Base-by-base conservation (phyloP, 768 basidiomycete species). In the Cantharellus anzutake region DNA sequence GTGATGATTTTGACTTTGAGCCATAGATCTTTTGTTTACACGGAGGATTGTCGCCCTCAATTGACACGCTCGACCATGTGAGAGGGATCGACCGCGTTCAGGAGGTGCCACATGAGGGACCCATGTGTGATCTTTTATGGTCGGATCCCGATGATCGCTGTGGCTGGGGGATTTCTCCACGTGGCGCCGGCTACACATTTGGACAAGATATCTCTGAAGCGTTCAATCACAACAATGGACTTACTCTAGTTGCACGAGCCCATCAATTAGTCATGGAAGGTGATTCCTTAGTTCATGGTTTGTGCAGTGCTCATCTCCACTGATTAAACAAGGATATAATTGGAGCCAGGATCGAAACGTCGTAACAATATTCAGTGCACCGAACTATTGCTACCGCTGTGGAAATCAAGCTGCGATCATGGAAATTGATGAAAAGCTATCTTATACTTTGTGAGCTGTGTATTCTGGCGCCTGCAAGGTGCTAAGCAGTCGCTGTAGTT, bases 291-390 rank as follows among this genome's bases (percentile, higher is more conserved):
- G 57, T 41, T 42, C 5, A 57, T 57, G 37, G 42, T 40, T 57
- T 40, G 5, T 37, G 5, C 7, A 14, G 5, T 5, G 16, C 7
- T 41, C 11, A 35, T 14, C 35, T 57, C 56, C 5, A 11, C 35
- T 5, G 14, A 40, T 7, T 11, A 41, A 14, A 40, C 61, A 29
- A 86, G 85, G 86, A 52, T 87, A 88, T 71, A 96, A 91, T 70
- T 98, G 94, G 94, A 91, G 92, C 61, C 94, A 98, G 73, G 94
- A 98, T 74, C 81, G 91, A 72, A 98, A 97, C 70, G 94, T 99
- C 34, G 94, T 99, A 64, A 99, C 94, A 50, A 97, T 99, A 69
- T 99, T 97, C 77, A 97, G 93, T 64, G 96, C 96, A 65, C 96
- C 96, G 50, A 99, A 99, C 74, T 99, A 97, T 73, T 99, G 94